Evolutionary conservation across 306 rosid genomes (phyloP).

Genomic region (Vigna mungo): DNA sequence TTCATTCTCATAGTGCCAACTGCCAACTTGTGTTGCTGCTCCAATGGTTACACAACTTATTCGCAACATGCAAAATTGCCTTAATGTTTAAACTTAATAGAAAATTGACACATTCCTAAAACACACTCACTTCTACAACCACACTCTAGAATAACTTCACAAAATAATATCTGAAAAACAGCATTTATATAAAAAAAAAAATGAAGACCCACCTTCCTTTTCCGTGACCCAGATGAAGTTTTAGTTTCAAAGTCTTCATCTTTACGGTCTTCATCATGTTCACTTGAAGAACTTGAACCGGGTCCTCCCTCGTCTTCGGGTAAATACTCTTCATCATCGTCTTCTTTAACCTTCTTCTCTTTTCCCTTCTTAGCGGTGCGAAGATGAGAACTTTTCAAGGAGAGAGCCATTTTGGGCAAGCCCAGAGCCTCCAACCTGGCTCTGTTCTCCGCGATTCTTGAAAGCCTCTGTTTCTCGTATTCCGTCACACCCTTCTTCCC

Average conservation of each 20-base stretch:
- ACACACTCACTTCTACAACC: background rate
- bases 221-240: conserved; percentile 50
- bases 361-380: conserved; percentile 55
- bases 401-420: conserved; percentile 63
- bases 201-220: conserved; percentile 59
- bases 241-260: conserved; percentile 46
- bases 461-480: conserved; percentile 80
- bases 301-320: conserved; percentile 57
- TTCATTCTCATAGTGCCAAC: background rate
- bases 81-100: background rate
- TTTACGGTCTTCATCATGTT: conserved; percentile 43
- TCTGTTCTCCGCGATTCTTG: conserved; percentile 80
- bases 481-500: conserved; percentile 41
- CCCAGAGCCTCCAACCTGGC: conserved; percentile 83
- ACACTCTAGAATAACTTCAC: background rate
- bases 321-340: conserved; percentile 60
- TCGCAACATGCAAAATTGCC: background rate
- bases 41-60: background rate
- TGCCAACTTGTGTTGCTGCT: background rate
- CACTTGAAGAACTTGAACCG: conserved; percentile 47
- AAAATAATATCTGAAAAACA: background rate
- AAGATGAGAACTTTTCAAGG: conserved; percentile 47
- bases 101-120: background rate
- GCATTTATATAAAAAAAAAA: background rate
- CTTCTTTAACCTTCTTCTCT: conserved; percentile 48